Base-by-base conservation (phyloP, 352 stramenopile genomes). In the Pythium aristosporum region DNA sequence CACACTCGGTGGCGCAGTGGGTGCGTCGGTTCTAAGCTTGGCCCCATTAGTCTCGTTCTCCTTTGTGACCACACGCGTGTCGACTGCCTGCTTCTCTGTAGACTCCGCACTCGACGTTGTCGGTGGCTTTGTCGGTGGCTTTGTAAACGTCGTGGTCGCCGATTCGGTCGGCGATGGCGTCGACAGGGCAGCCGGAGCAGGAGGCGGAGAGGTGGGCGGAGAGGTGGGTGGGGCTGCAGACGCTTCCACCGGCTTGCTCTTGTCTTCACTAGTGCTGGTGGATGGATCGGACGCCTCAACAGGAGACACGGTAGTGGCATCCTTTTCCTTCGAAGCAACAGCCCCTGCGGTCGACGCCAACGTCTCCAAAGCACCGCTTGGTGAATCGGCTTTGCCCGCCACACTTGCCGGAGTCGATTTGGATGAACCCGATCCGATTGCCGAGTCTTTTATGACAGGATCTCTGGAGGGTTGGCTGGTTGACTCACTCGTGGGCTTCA, bases 91-190 rank as follows among this genome's bases (percentile, higher is more conserved):
- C 12, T 49, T 9, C 20, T 55, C 9, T 25, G 25, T 43, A 3
- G 46, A 21, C 5, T 25, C 18, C 1, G n/a, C 36, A 8, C 15
- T 36, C n/a, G 39, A 16, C 18, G 9, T 20, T 15, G 12, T 11
- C 5, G 32, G 2, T 3, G 39, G 20, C 12, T 55, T 25, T 15
- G 12, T 11, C 5, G 32, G 2, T 3, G 39, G 20, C 12, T 55
- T 25, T 6, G 34, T 28, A 25, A 63, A 59, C 25, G 49, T 44
- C 2, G 56, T 59, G 9, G 54, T 55, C 8, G 48, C 48, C 8
- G 62, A 60, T 48, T 69, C 34, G 6, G 55, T 56, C 11, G 61
- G 47, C 18, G 51, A 61, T 5, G 61, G 28, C 21, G 61, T 59
- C n/a, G 56, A 57, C 6, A 16, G 57, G 10, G 53, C 48, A 15